A percentile compares a stretch with the other conserved stretches of the same genome.
These are phyloP conservation scores for Botrytis squamosa DNA, from an alignment of 2,329 filamentous ascomycete genomes.

Conservation along the genomic window DNA sequence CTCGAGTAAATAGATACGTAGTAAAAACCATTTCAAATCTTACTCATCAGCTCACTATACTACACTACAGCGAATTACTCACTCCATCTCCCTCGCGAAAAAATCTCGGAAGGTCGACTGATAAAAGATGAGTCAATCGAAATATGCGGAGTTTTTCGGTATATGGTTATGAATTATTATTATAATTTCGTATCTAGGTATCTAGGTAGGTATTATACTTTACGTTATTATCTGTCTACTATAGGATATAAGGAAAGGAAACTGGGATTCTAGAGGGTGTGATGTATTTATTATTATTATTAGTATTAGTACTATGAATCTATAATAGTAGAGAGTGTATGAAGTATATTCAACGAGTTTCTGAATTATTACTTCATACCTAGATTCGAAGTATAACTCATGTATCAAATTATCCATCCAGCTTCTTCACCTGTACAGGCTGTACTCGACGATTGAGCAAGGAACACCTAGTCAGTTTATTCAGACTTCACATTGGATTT, in stretches of 20 bases:
- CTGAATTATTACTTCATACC: too few relatives aligned
- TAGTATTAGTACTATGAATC: too few relatives aligned
- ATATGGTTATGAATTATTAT: too few relatives aligned
- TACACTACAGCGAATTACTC: not conserved
- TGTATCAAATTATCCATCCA: not conserved
- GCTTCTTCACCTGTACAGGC: not conserved
- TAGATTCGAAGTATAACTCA: too few relatives aligned
- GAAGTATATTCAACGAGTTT: not conserved
- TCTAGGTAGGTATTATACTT: too few relatives aligned
- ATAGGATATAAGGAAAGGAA: not conserved
- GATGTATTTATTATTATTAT: not conserved
- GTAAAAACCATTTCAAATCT: too few relatives aligned
- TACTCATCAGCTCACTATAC: too few relatives aligned
- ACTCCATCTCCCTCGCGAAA: not conserved
- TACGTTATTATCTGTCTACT: not conserved
- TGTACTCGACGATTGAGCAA: not conserved
- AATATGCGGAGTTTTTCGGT: not conserved
- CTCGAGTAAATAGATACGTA: too few relatives aligned
- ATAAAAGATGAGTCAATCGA: not conserved
- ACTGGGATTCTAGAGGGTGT: too few relatives aligned
- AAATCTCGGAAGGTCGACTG: constrained; percentile 4
- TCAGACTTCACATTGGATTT: not conserved
- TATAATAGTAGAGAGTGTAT: too few relatives aligned
- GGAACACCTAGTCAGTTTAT: not conserved
- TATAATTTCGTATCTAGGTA: too few relatives aligned